Evolutionary conservation across 192 early-diverging fungal genomes (phyloP), one percentile per base, ranked within the genome.

Genomic region (Haplosporangium gracile): DNA sequence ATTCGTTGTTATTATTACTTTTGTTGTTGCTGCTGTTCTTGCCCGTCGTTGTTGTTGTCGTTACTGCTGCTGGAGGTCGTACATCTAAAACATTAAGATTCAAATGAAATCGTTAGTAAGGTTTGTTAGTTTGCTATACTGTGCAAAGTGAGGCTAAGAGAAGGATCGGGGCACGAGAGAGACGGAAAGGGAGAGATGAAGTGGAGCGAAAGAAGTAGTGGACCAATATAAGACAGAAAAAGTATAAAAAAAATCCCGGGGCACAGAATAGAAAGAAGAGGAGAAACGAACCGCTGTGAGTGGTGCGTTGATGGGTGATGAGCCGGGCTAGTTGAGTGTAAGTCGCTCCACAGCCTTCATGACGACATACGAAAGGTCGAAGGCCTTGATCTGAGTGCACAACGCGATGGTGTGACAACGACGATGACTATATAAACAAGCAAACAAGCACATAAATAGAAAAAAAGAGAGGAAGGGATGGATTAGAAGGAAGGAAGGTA

Each of bases 261-360:
- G 51, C 43, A 72, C 70, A 68, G 53, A 77, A 7, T 72, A 68
- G 68, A 77, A 15, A 74, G 51, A 40, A 65, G 15, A 49, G 47
- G 15, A 3, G 0, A 49, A 51, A 42, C 68, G 36, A 76, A 68
- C 83, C 83, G 20, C 74, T 76, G 57, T 85, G 78, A 11, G 83
- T 80, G 6, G 83, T 80, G 72, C 78, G 72, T 63, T 85, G 83
- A 29, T 85, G 83, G 0, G 83, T 85, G 42, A 85, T 85, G 38
- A 85, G 60, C 13, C 83, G 83, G 4, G 83, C 83, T 1, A 85
- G 39, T 47, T 85, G 83, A 24, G 83, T 85, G 47, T 85, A 85
- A 10, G 83, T 85, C 13, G 78, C 83, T 16, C 78, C 78, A 68
- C 78, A 85, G 39, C 75, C 69, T 16, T 85, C 45, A 80, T 85